Conservation (phyloP, 768 basidiomycete genomes). For the Boletus vermiculosoides region DNA sequence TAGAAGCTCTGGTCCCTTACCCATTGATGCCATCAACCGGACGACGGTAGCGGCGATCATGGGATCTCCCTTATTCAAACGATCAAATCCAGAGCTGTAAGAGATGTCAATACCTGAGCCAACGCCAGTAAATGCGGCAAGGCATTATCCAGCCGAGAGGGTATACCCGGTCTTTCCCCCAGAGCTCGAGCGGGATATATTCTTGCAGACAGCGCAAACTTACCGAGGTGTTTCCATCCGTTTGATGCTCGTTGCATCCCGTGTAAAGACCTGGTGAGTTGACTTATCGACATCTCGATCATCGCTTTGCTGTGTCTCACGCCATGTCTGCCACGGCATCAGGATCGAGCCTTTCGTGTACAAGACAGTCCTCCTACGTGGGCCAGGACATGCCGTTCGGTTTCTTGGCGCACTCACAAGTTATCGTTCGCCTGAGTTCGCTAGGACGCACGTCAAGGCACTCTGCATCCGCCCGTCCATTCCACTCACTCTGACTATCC, state of each 20-base stretch:
- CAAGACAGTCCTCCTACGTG: slow-evolving; percentile 16
- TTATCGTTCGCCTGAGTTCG: slow-evolving; percentile 9
- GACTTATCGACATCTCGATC: neutral
- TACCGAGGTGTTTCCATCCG: slow-evolving; percentile 7
- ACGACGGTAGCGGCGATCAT: neutral
- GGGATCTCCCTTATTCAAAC: neutral
- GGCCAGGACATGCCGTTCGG: slow-evolving; percentile 1
- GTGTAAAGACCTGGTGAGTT: slow-evolving; percentile 19
- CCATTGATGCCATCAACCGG: too few species aligned
- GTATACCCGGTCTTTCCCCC: slow-evolving; percentile 15
- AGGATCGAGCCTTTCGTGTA: slow-evolving; percentile 26
- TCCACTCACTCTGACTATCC: neutral
- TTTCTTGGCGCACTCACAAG: slow-evolving; percentile 13
- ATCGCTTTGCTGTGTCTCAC: neutral
- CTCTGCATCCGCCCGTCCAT: slow-evolving; percentile 20
- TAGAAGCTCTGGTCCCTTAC: too few species aligned
- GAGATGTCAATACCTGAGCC: neutral
- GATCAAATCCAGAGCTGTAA: neutral
- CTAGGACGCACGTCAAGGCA: slow-evolving; percentile 9
- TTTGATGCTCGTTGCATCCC: slow-evolving; percentile 19
- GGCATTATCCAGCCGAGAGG: neutral
- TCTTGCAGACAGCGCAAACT: slow-evolving; percentile 10
- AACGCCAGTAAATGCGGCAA: neutral
- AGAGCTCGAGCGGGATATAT: slow-evolving; percentile 22
- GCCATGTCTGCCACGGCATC: neutral